Percentiles rank a stretch among this genome's conserved stretches.
phyloP scores from a whole-genome alignment of 768 basidiomycete genomes.

The Lentinula lateritia region DNA sequence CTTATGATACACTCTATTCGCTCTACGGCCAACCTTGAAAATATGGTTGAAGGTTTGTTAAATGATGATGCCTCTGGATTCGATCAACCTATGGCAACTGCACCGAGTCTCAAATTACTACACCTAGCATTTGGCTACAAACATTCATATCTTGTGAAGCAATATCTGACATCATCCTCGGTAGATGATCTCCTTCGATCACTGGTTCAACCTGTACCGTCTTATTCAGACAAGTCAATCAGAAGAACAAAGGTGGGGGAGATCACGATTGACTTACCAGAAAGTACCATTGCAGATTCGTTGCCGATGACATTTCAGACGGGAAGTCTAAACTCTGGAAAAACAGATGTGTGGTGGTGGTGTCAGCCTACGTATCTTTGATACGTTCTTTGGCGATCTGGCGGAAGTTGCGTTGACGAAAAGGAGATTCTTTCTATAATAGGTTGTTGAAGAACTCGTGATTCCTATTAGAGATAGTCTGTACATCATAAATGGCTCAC shows the following conservation, averaged over 20 bases:
- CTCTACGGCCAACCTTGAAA: background rate
- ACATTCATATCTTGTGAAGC: background rate
- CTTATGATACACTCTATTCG: background rate
- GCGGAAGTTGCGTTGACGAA: too few species aligned
- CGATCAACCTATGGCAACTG: background rate
- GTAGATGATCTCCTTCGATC: background rate
- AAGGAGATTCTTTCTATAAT: too few species aligned
- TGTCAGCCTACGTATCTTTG: background rate
- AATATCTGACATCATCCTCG: background rate
- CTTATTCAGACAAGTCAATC: background rate
- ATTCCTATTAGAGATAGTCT: too few species aligned
- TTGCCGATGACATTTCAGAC: background rate
- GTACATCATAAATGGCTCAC: too few species aligned
- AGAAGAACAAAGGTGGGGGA: too few species aligned
- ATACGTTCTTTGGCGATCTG: too few species aligned
- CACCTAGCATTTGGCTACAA: background rate
- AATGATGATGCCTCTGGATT: too few species aligned
- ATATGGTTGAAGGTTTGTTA: background rate
- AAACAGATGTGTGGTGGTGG: too few species aligned
- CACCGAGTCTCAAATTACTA: background rate
- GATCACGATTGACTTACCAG: background rate
- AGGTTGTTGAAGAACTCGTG: too few species aligned
- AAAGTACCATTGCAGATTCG: background rate
- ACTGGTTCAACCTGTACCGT: background rate
- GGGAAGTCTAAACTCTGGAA: background rate